A percentile compares a stretch with the other conserved stretches of the same genome.
Evolutionary conservation across 179 eudicot species (phyloP).

Genomic region (Beta macrorhiza): DNA sequence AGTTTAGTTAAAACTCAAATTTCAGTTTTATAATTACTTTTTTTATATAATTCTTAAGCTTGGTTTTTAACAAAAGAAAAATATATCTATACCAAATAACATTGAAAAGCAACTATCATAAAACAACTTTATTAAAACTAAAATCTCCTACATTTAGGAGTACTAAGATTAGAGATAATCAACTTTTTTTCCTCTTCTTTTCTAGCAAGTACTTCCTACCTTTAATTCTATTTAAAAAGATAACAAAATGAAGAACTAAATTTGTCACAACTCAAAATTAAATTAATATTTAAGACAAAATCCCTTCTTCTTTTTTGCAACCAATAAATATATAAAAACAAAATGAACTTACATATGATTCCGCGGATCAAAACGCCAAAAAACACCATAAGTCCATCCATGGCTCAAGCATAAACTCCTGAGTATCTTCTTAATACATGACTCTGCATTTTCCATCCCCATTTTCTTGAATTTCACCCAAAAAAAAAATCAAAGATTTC

Average conservation of each 20-base stretch:
- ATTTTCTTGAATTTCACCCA: conserved; percentile 23
- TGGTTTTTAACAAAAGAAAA: not conserved
- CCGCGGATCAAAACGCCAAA: conserved; percentile 69
- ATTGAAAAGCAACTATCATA: not conserved
- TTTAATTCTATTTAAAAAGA: too few species aligned
- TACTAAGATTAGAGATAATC: not conserved
- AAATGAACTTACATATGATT: conserved; percentile 58
- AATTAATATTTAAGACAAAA: not conserved
- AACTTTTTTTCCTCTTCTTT: not conserved
- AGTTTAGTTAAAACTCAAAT: not conserved
- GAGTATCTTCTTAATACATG: conserved; percentile 41
- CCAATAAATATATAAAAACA: not conserved
- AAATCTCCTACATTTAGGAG: not conserved
- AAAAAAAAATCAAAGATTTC: conserved; percentile 12
- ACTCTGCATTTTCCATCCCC: conserved; percentile 35
- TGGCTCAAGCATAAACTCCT: conserved; percentile 51
- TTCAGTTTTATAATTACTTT: too few species aligned
- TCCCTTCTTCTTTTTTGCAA: not conserved
- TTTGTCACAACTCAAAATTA: not conserved
- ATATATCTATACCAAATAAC: not conserved
- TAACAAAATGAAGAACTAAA: not conserved
- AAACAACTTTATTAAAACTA: not conserved
- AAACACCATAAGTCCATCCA: conserved; percentile 85
- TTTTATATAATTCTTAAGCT: not conserved
- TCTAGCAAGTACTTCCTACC: not conserved